A percentile compares a stretch with the other conserved stretches of the same genome.
Evolutionary conservation across 192 early-diverging fungal species (phyloP).

Genomic region (Backusella westeae): DNA sequence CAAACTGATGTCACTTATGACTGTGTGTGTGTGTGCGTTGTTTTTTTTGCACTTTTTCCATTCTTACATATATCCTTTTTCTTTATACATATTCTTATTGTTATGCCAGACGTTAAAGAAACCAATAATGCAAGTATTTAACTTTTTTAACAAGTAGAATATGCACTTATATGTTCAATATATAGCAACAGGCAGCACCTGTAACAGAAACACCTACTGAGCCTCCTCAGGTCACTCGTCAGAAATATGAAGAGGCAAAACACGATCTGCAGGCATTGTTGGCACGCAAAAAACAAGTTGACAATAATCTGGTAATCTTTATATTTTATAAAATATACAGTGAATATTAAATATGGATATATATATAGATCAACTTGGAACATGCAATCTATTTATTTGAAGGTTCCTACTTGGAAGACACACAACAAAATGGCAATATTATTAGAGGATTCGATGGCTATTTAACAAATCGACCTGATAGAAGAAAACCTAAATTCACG

Average conservation of each 20-base stretch:
- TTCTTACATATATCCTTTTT: not conserved
- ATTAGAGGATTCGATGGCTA: conserved; percentile 90
- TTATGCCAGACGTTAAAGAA: conserved; percentile 10
- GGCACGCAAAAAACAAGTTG: conserved; percentile 76
- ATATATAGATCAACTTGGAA: conserved; percentile 57
- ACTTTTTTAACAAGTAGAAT: too few species aligned
- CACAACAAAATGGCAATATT: conserved; percentile 81
- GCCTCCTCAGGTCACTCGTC: conserved; percentile 40
- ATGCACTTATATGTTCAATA: not conserved
- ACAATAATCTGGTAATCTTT: conserved; percentile 63
- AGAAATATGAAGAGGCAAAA: conserved; percentile 73
- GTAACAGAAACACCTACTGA: not conserved
- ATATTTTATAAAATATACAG: not conserved
- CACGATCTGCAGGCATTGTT: conserved; percentile 71
- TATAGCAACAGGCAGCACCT: not conserved
- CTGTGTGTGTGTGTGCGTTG: not conserved
- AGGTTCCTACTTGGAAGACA: conserved; percentile 87
- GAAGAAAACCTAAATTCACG: conserved; percentile 66
- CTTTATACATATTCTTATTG: not conserved
- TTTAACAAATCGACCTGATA: conserved; percentile 56
- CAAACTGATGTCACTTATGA: not conserved
- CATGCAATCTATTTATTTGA: conserved; percentile 83
- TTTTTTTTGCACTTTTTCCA: not conserved
- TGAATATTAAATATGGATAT: not conserved
- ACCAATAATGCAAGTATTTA: not conserved